phyloP scores from a whole-genome alignment of 2,329 filamentous ascomycete species.

The Colletotrichum chrysophilum region DNA sequence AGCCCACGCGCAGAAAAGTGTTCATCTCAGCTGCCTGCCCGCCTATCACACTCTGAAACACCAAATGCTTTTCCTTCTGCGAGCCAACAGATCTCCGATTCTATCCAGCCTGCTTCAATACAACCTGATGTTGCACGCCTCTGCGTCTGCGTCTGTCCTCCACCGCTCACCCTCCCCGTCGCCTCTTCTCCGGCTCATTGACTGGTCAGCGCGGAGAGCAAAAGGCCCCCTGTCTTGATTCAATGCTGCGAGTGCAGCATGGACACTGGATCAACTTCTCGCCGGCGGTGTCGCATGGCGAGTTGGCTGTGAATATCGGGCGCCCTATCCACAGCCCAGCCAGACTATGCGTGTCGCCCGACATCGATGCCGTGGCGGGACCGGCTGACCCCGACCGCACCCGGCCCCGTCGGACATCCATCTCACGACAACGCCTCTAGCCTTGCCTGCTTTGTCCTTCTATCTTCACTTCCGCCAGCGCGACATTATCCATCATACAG shows the following conservation, averaged over 20 bases:
- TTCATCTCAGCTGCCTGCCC: neutral
- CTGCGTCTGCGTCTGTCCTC: neutral
- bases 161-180: neutral
- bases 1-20: neutral
- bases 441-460: neutral
- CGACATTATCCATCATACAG: neutral
- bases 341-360: neutral
- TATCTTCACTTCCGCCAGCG: neutral
- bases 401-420: neutral
- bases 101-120: neutral
- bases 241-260: neutral
- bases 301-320: neutral
- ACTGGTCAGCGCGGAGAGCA: neutral
- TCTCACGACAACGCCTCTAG: neutral
- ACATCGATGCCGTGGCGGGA: neutral
- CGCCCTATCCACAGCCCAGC: neutral
- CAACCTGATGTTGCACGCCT: neutral
- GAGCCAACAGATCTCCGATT: neutral
- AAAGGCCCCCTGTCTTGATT: neutral
- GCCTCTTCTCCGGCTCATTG: neutral
- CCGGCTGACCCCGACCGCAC: neutral
- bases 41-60: neutral
- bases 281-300: neutral
- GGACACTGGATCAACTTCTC: neutral
- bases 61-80: neutral